These are phyloP conservation scores for Lentinula guzmanii DNA, from an alignment of 768 basidiomycete species.

Conservation along the genomic window DNA sequence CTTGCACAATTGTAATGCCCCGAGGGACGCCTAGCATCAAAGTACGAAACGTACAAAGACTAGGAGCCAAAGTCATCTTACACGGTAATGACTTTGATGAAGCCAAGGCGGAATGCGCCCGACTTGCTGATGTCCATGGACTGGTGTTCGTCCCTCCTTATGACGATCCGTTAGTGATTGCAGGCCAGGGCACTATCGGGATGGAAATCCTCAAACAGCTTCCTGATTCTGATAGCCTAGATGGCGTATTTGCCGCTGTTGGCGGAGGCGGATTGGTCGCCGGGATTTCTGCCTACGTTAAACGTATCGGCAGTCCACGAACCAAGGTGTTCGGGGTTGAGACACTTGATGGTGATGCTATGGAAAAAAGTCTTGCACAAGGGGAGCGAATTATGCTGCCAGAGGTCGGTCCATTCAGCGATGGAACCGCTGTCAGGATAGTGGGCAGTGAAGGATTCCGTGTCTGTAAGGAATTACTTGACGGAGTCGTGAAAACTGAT, in stretches of 20 bases:
- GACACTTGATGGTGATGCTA: conserved; percentile 92
- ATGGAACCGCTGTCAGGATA: conserved; percentile 94
- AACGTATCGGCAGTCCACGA: conserved; percentile 80
- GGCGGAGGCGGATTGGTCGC: conserved; percentile 92
- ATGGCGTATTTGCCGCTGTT: conserved; percentile 84
- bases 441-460: conserved; percentile 95
- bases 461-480: conserved; percentile 80
- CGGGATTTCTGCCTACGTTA: conserved; percentile 91
- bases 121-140: conserved; percentile 69
- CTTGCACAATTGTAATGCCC: conserved; percentile 99
- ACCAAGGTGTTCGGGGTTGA: conserved; percentile 88
- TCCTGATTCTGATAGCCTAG: conserved; percentile 65
- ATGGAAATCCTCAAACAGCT: conserved; percentile 94
- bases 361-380: conserved; percentile 74
- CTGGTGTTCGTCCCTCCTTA: conserved; percentile 94
- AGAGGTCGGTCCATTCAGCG: conserved; percentile 95
- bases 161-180: conserved; percentile 94
- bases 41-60: conserved; percentile 87
- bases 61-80: conserved; percentile 92
- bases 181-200: conserved; percentile 93
- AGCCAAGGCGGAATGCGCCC: conserved; percentile 90
- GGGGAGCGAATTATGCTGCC: conserved; percentile 78
- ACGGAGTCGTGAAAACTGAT: conserved; percentile 76
- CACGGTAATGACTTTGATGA: conserved; percentile 93
- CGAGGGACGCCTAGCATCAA: conserved; percentile 93